phyloP scores from a whole-genome alignment of 2,329 filamentous ascomycete species.

The Fulvia fulva region DNA sequence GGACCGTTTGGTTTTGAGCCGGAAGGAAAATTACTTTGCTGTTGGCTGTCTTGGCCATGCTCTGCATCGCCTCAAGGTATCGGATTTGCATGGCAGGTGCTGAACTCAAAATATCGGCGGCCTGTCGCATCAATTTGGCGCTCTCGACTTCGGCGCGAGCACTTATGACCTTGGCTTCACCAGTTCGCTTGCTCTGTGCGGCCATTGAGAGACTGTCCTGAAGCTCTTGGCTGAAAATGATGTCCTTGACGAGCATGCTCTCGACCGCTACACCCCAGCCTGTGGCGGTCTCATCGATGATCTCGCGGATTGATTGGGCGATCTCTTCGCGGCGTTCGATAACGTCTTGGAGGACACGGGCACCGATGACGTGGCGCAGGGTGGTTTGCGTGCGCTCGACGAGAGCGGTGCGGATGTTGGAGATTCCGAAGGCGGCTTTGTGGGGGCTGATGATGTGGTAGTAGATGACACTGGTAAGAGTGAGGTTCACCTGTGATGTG shows the following conservation, averaged over 20 bases:
- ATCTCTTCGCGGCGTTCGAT: conserved; percentile 98
- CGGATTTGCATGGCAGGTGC: conserved; percentile 98
- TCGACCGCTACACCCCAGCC: conserved; percentile 97
- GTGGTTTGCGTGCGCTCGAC: conserved; percentile 98
- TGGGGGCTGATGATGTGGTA: conserved; percentile 95
- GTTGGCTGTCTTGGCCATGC: conserved; percentile 93
- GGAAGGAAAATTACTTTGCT: conserved; percentile 83
- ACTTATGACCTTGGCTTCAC: conserved; percentile 97
- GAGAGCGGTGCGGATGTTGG: conserved; percentile 91
- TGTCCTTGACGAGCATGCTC: conserved; percentile 99
- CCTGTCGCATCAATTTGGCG: conserved; percentile 85
- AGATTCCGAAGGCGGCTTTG: conserved; percentile 94
- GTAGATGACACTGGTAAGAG: conserved; percentile 96
- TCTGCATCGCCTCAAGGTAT: conserved; percentile 97
- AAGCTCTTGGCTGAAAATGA: conserved; percentile 92
- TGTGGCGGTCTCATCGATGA: conserved; percentile 90
- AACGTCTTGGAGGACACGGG: conserved; percentile 92
- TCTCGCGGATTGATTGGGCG: conserved; percentile 89
- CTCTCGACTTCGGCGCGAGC: conserved; percentile 94
- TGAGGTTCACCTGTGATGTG: no score
- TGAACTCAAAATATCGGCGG: conserved; percentile 85
- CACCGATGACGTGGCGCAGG: conserved; percentile 91
- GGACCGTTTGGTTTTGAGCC: conserved; percentile 50
- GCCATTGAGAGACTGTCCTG: conserved; percentile 98
- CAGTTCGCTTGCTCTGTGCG: conserved; percentile 95